Conservation (phyloP, 192 early-diverging fungal genomes). For the Mortierella hygrophila region DNA sequence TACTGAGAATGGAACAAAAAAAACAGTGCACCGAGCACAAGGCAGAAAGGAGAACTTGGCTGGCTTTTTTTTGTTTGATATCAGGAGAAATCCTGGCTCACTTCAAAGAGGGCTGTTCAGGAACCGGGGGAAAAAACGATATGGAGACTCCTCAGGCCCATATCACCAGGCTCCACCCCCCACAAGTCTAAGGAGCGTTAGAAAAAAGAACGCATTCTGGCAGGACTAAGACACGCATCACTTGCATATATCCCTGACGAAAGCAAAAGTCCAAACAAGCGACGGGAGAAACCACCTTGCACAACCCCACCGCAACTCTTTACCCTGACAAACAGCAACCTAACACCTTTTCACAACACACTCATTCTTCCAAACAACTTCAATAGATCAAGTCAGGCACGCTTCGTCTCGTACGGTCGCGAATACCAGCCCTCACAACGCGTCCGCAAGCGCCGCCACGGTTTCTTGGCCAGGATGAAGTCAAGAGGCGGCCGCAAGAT, state of each 20-base stretch:
- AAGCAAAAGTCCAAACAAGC: no score
- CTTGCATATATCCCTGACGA: no score
- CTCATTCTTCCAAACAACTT: not conserved
- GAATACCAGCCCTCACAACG: slow-evolving; percentile 94
- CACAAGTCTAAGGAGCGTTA: not conserved
- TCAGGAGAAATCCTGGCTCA: not conserved
- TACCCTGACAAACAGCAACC: not conserved
- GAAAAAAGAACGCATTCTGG: not conserved
- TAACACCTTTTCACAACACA: not conserved
- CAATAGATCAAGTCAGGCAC: slow-evolving; percentile 67
- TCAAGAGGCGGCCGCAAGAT: slow-evolving; percentile 85
- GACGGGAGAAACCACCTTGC: no score
- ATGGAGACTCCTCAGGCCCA: no score
- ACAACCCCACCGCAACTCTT: no score
- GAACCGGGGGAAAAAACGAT: not conserved
- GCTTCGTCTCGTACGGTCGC: slow-evolving; percentile 88
- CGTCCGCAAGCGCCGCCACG: slow-evolving; percentile 91
- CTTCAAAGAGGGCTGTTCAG: not conserved
- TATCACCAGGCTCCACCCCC: no score
- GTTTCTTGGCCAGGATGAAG: slow-evolving; percentile 87
- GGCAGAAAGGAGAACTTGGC: not conserved
- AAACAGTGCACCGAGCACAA: no score
- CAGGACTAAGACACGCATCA: no score
- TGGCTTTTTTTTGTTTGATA: not conserved
- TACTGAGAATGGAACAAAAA: not conserved